These are phyloP conservation scores for Trypanosoma grayi DNA, from an alignment of 208 protist genomes.

Conservation along the genomic window DNA sequence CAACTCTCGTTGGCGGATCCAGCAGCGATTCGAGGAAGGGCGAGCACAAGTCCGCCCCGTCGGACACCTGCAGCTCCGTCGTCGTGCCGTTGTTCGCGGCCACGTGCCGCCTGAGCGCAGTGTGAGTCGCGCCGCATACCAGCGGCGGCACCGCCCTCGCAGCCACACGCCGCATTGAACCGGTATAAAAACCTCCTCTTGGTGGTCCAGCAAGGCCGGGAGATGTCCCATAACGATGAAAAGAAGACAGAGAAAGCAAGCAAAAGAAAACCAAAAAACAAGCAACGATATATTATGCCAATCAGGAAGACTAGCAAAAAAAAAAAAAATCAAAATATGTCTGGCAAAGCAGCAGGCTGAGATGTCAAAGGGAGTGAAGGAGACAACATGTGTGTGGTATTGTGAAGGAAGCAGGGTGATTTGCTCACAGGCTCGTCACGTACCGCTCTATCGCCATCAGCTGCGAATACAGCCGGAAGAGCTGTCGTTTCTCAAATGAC, in stretches of 20 bases:
- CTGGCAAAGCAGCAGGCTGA: too few species aligned
- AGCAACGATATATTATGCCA: too few species aligned
- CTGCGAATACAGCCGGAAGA: slow-evolving; percentile 45
- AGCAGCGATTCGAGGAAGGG: slow-evolving; percentile 64
- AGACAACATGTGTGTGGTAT: not conserved
- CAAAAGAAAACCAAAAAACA: not conserved
- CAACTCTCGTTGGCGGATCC: slow-evolving; percentile 57
- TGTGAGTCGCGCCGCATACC: too few species aligned
- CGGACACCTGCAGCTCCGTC: not conserved
- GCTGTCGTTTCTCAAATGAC: slow-evolving; percentile 60
- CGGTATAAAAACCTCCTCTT: too few species aligned
- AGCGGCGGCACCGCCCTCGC: too few species aligned
- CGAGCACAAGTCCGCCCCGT: slow-evolving; percentile 3
- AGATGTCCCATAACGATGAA: too few species aligned
- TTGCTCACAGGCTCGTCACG: not conserved
- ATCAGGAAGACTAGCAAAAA: too few species aligned
- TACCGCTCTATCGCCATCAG: slow-evolving; percentile 44
- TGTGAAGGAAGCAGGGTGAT: not conserved
- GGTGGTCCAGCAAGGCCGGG: too few species aligned
- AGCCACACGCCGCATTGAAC: not conserved
- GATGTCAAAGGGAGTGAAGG: not conserved
- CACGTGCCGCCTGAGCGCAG: too few species aligned
- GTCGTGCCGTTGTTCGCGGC: not conserved
- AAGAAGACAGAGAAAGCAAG: slow-evolving; percentile 4
- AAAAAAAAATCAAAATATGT: too few species aligned